These are phyloP conservation scores for Fraxinus floribunda DNA, from an alignment of 305 asterid genomes.

Conservation along the genomic window DNA sequence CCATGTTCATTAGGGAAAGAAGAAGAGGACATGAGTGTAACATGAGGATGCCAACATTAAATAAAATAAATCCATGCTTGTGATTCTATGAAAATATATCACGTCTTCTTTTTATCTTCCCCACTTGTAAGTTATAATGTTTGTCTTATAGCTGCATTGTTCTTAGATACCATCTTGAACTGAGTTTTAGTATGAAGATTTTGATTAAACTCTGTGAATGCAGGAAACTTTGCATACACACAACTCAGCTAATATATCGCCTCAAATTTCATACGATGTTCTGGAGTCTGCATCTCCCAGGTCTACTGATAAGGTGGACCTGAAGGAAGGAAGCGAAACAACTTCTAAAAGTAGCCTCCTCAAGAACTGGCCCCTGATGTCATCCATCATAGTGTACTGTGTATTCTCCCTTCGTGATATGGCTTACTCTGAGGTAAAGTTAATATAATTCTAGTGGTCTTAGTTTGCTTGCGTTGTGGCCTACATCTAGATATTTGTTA, in stretches of 20 bases:
- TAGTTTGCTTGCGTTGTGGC: not conserved
- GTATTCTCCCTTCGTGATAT: slow-evolving; percentile 90
- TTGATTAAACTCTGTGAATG: slow-evolving; percentile 24
- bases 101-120: not conserved
- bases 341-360: slow-evolving; percentile 47
- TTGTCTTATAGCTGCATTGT: not conserved
- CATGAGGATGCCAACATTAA: not conserved
- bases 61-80: not conserved
- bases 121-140: not conserved
- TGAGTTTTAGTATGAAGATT: not conserved
- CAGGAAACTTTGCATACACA: slow-evolving; percentile 85
- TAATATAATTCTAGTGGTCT: not conserved
- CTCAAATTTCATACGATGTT: slow-evolving; percentile 38
- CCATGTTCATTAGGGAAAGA: not conserved
- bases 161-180: not conserved
- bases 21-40: not conserved
- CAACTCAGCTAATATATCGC: slow-evolving; percentile 24
- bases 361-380: slow-evolving; percentile 96
- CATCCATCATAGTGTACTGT: slow-evolving; percentile 76
- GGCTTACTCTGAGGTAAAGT: slow-evolving; percentile 86
- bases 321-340: slow-evolving; percentile 15
- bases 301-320: slow-evolving; percentile 19
- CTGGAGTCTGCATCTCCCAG: slow-evolving; percentile 48
- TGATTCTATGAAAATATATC: not conserved
- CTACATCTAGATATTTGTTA: not conserved